phyloP scores from a whole-genome alignment of 345 rosid species.

The Cochlearia excelsa region DNA sequence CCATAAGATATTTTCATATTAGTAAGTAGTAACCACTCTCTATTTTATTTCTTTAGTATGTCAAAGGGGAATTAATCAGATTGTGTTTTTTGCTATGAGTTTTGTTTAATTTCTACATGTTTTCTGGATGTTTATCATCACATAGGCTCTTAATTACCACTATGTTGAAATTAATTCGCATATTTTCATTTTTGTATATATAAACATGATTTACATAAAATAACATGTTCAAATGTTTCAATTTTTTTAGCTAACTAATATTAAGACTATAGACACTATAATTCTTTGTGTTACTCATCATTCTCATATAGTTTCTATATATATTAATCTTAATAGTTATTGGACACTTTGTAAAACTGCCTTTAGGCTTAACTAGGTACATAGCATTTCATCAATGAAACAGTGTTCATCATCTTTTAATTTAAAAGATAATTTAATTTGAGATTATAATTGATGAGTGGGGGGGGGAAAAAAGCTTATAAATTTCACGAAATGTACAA shows the following conservation, averaged over 20 bases:
- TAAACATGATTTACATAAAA: conserved; percentile 25
- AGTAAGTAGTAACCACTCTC: background rate
- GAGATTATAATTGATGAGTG: too few species aligned
- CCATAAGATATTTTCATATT: conserved; percentile 28
- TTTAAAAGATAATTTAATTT: too few species aligned
- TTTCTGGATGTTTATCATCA: conserved; percentile 20
- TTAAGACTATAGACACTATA: background rate
- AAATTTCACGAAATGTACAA: conserved; percentile 40
- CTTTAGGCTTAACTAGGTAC: background rate
- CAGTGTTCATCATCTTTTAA: conserved; percentile 17
- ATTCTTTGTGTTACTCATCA: conserved; percentile 1
- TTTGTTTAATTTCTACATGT: conserved; percentile 24
- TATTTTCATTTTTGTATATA: conserved; percentile 28
- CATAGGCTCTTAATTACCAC: conserved; percentile 24
- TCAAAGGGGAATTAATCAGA: conserved; percentile 13
- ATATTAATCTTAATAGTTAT: background rate
- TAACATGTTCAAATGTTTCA: conserved; percentile 18
- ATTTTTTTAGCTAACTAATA: too few species aligned
- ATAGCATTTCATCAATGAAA: conserved; percentile 26
- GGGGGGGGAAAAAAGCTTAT: conserved; percentile 19
- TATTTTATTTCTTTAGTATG: conserved; percentile 1
- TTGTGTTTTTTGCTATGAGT: conserved; percentile 14
- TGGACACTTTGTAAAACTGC: conserved; percentile 20
- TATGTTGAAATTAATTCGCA: conserved; percentile 25
- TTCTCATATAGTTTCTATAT: background rate